phyloP scores from a whole-genome alignment of 2,329 filamentous ascomycete species.

The Anthostomella pinea region DNA sequence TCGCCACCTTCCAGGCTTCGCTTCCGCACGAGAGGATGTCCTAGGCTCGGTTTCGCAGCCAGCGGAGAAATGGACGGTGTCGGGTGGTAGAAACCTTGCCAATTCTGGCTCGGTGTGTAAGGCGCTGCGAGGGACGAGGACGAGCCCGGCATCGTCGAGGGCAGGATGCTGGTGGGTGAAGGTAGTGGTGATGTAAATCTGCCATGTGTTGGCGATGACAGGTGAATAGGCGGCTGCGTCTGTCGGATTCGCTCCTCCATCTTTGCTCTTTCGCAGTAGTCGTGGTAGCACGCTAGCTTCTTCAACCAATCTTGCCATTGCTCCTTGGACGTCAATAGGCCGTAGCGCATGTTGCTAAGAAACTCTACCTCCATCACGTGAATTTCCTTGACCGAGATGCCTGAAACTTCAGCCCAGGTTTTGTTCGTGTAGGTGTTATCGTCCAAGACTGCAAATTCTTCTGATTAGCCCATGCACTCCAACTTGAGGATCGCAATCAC shows the following conservation, averaged over 20 bases:
- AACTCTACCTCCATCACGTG: slow-evolving; percentile 99
- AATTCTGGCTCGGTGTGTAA: slow-evolving; percentile 42
- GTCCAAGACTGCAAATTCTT: slow-evolving; percentile 65
- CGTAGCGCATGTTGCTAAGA: slow-evolving; percentile 96
- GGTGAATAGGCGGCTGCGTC: slow-evolving; percentile 32
- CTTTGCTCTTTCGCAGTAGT: slow-evolving; percentile 74
- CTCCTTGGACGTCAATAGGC: slow-evolving; percentile 77
- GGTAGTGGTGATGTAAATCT: slow-evolving; percentile 45
- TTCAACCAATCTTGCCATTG: slow-evolving; percentile 87
- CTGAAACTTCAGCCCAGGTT: slow-evolving; percentile 97
- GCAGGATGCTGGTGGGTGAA: slow-evolving; percentile 44
- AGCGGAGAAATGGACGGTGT: slow-evolving; percentile 46
- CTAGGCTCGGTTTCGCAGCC: slow-evolving; percentile 44
- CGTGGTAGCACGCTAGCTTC: slow-evolving; percentile 77
- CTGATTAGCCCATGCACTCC: slow-evolving; percentile 9
- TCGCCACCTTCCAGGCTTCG: slow-evolving; percentile 49
- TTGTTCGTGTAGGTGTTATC: slow-evolving; percentile 99
- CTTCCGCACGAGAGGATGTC: slow-evolving; percentile 44
- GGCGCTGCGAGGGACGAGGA: slow-evolving; percentile 36
- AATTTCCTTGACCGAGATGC: slow-evolving; percentile 89
- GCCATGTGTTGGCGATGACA: slow-evolving; percentile 40
- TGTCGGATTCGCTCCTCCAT: slow-evolving; percentile 33
- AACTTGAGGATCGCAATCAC: slow-evolving; percentile 27
- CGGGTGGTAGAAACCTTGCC: slow-evolving; percentile 38
- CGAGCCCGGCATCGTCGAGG: slow-evolving; percentile 32